Evolutionary conservation across 148 eudicot genomes (phyloP), one percentile per base, ranked within the genome.

Genomic region (Arctostaphylos glauca): DNA sequence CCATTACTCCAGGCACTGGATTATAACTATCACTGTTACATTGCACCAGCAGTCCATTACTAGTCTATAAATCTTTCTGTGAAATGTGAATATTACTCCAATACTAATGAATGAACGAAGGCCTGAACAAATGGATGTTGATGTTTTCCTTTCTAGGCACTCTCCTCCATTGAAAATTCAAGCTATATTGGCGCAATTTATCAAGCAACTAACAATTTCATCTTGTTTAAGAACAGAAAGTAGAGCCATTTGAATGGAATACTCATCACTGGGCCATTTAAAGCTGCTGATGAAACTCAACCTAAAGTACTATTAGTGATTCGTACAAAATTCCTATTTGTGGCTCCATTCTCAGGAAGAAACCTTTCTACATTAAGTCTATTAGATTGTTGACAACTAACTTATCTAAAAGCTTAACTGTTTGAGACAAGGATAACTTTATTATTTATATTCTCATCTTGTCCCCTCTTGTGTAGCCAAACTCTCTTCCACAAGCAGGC

Each of bases 1-100:
- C 91, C 98, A 96, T 94, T 87, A 96, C 91, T 83, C 98, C 99
- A 41, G 99, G 98, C 50, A 96, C 99, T 62, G 99, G 99, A 85
- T 93, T 93, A 81, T 96, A 94, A 78, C 84, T 90, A 78, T 96
- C 99, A 82, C 99, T 96, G 92, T 71, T 21, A 82, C 10, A 66
- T 31, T 47, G 52, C 62, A 81, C 41, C 80, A 87, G 5, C 49
- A 80, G 41, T 64, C 78, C 44, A 77, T 48, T 6, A 79, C 62
- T 3, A 58, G 48, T 59, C 54, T 53, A 15, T 49, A 62, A 67
- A 68, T 56, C 58, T 64, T 66, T 2, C 64, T 62, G 12, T 54
- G 12, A 46, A 46, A 58, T 41, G 58, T 47, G 67, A 47, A 48
- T 21, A 49, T 49, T 46, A 54, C 2, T 23, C 80, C n/a, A 53